These are phyloP conservation scores for Xerophyta viscosa DNA, from an alignment of 106 monocot genomes.

Conservation along the genomic window DNA sequence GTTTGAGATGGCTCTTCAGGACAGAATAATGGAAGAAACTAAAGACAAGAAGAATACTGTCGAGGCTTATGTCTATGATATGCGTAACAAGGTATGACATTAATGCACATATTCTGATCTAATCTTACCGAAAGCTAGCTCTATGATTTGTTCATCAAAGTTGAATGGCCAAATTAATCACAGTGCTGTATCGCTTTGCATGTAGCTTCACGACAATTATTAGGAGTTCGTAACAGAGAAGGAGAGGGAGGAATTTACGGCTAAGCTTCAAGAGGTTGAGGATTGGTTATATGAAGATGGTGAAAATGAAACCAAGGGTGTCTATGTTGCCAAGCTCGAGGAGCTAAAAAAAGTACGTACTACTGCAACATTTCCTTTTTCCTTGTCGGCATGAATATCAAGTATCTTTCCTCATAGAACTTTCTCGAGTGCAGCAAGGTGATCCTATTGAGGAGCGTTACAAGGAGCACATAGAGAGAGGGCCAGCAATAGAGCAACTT, in stretches of 20 bases:
- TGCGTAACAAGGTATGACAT: constrained; percentile 74
- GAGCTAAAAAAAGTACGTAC: constrained; percentile 86
- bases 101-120: too few relatives aligned
- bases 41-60: constrained; percentile 99
- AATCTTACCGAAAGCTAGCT: too few relatives aligned
- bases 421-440: constrained; percentile 63
- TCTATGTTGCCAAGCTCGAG: constrained; percentile 84
- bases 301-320: constrained; percentile 87
- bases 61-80: constrained; percentile 93
- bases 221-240: constrained; percentile 45
- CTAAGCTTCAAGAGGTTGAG: constrained; percentile 76
- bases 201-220: constrained; percentile 85
- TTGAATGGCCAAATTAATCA: too few relatives aligned
- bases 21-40: constrained; percentile 95
- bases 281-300: constrained; percentile 99
- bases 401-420: too few relatives aligned
- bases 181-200: too few relatives aligned
- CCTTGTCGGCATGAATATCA: too few relatives aligned
- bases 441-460: constrained; percentile 75
- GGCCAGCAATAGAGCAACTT: constrained; percentile 46
- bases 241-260: constrained; percentile 53
- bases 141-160: too few relatives aligned
- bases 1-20: constrained; percentile 93
- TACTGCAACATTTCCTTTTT: background rate
- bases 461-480: constrained; percentile 69